Evolutionary conservation across 2,329 filamentous ascomycete genomes (phyloP), one percentile per base, ranked within the genome.

Genomic region (Ilyonectria mors-panacis): DNA sequence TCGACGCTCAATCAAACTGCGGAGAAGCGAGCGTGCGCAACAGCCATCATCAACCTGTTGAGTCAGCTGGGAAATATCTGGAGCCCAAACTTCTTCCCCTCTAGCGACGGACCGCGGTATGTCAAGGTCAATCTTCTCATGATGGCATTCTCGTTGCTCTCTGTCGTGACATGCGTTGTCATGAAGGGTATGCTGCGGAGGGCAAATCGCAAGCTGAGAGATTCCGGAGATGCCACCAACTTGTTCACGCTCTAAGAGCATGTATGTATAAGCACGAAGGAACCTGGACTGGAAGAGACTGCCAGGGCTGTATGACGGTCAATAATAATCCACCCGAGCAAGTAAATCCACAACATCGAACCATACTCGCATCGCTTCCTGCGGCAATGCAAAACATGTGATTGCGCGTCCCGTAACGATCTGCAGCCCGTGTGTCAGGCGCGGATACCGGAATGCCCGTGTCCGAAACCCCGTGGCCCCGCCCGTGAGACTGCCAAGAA

Each of bases 1-100:
- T 73, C 73, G 13, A 74, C 77, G 6, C 72, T 81, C 6, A 76
- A 75, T 44, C 73, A 78, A 45, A 81, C 80, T 4, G 78, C 80
- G 0, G 79, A 81, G 70, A 81, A 82, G 62, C 48, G 74, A 5
- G 75, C 75, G 1, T 68, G 69, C 2, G 75, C 74, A 0, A 74
- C 73, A 2, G 74, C 74, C 1, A 65, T 76, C 4, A 69, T 73
- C 19, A 75, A 76, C n/a, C 35, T 76, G 6, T 23, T 57, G 33
- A 57, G 51, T 15, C 60, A 57, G n/a, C 61, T 74, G 1, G 73
- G 76, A 1, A 78, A 76, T 44, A 66, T 78, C 17, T 73, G 72
- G 48, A 74, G 73, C 1, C 76, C 76, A 0, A 77, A 77, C 48
- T 78, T 77, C 62, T 78, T 78, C 39, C 68, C 66, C 1, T 28